These are phyloP conservation scores for Plantago ovata DNA, from an alignment of 257 asterid genomes.

Conservation along the genomic window DNA sequence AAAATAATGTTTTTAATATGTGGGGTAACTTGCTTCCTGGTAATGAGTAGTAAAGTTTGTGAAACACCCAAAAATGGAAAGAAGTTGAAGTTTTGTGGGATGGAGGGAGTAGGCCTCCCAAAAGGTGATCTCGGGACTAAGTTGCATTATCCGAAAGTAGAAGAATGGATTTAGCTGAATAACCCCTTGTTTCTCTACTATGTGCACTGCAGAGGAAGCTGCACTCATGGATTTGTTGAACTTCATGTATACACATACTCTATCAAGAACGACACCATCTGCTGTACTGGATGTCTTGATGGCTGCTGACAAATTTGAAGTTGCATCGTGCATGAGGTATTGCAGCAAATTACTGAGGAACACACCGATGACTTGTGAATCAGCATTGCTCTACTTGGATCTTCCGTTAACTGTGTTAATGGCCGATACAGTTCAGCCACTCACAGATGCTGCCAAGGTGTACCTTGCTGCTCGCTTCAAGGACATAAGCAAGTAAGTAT, in stretches of 20 bases:
- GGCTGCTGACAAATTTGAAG: constrained; percentile 93
- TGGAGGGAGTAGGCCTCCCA: constrained; percentile 1
- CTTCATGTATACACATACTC: constrained; percentile 71
- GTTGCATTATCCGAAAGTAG: neutral
- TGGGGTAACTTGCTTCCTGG: too few relatives aligned
- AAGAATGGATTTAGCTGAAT: constrained; percentile 13
- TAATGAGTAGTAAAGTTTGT: too few relatives aligned
- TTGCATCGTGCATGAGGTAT: constrained; percentile 84
- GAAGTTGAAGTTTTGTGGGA: too few relatives aligned
- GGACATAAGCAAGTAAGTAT: constrained; percentile 72
- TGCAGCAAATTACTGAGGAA: constrained; percentile 57
- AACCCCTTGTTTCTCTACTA: constrained; percentile 12
- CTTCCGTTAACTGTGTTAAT: constrained; percentile 72
- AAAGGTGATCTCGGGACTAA: neutral
- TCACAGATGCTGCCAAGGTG: constrained; percentile 68
- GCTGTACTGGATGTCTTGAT: constrained; percentile 74
- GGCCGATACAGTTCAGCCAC: constrained; percentile 72
- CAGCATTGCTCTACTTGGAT: constrained; percentile 85
- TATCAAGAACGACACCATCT: constrained; percentile 51
- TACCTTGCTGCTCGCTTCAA: constrained; percentile 67
- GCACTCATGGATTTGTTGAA: constrained; percentile 82
- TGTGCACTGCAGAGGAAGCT: constrained; percentile 70
- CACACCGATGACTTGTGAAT: constrained; percentile 77
- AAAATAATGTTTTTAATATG: too few relatives aligned
- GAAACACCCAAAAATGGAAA: too few relatives aligned